phyloP scores from a whole-genome alignment of 2,329 filamentous ascomycete species.

The Xylaria sp. region DNA sequence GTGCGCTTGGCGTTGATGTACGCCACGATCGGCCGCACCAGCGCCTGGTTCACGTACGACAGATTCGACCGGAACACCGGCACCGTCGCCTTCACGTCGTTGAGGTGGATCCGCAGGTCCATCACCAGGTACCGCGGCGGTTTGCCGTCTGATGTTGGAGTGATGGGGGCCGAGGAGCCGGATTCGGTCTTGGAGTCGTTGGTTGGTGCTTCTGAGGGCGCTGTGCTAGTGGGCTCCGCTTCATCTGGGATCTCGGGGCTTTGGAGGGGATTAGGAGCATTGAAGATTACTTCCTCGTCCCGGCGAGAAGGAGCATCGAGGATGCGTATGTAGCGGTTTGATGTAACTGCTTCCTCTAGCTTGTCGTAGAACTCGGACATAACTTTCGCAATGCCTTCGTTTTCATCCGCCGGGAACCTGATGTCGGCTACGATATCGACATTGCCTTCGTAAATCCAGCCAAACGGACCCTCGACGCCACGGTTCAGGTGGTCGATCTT shows the following conservation, averaged over 20 bases:
- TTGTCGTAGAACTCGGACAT: conserved; percentile 98
- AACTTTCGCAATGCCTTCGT: conserved; percentile 89
- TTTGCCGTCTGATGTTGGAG: conserved; percentile 44
- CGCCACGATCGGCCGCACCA: conserved; percentile 93
- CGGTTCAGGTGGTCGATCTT: conserved; percentile 96
- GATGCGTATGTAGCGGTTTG: conserved; percentile 67
- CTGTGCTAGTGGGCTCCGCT: conserved; percentile 6
- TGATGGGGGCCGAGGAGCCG: conserved; percentile 1
- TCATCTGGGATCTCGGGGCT: conserved; percentile 19
- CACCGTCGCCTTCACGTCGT: conserved; percentile 90
- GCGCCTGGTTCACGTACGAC: conserved; percentile 93
- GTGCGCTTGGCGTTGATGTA: conserved; percentile 96
- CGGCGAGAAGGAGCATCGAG: conserved; percentile 51
- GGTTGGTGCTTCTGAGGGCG: conserved; percentile 4
- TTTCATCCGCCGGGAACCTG: conserved; percentile 86
- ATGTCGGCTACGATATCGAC: conserved; percentile 96
- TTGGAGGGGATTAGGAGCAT: conserved; percentile 22
- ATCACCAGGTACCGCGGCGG: conserved; percentile 84
- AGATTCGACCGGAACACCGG: conserved; percentile 90
- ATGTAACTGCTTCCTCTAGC: conserved; percentile 87
- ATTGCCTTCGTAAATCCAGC: conserved; percentile 96
- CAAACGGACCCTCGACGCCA: conserved; percentile 89
- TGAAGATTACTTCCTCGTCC: conserved; percentile 28
- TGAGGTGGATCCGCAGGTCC: conserved; percentile 92
- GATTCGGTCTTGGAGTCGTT: conserved; percentile 4